phyloP scores from a whole-genome alignment of 2,329 filamentous ascomycete species.

The Monosporascus ibericus region DNA sequence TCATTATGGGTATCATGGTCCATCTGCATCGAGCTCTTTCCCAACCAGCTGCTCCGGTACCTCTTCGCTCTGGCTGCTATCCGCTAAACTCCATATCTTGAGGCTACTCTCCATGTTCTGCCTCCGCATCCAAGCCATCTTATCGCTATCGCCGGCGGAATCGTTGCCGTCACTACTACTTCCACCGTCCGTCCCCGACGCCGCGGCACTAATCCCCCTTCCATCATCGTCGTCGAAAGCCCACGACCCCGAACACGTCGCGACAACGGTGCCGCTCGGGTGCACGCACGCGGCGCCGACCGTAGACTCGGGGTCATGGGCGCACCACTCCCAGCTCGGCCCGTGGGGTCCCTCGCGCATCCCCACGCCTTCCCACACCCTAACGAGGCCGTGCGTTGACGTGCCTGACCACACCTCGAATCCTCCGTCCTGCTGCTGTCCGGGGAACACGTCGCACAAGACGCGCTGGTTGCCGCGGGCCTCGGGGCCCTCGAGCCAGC shows the following conservation, averaged over 20 bases:
- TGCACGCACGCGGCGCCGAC: slow-evolving; percentile 47
- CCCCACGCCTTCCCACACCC: slow-evolving; percentile 54
- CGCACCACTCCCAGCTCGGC: slow-evolving; percentile 45
- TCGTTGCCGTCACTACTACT: slow-evolving; percentile 1
- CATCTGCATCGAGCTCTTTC: not conserved
- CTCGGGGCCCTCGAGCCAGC: slow-evolving; percentile 44
- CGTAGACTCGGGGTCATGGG: slow-evolving; percentile 34
- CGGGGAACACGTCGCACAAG: slow-evolving; percentile 47
- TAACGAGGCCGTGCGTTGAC: slow-evolving; percentile 43
- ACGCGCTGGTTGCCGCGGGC: slow-evolving; percentile 51
- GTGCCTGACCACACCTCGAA: slow-evolving; percentile 61
- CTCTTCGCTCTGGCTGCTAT: slow-evolving; percentile 2
- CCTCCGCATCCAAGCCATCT: slow-evolving; percentile 18
- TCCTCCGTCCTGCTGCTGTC: slow-evolving; percentile 25
- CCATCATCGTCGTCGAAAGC: slow-evolving; percentile 20
- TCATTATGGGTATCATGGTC: slow-evolving; percentile 10
- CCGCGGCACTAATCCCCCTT: not conserved
- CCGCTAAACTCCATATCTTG: slow-evolving; percentile 37
- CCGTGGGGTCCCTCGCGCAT: slow-evolving; percentile 35
- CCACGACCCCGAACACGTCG: slow-evolving; percentile 53
- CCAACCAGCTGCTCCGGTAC: slow-evolving; percentile 2
- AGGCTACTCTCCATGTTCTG: slow-evolving; percentile 35
- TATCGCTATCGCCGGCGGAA: slow-evolving; percentile 5
- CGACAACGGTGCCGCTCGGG: slow-evolving; percentile 47
- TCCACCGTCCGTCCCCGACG: not conserved